A percentile compares a stretch with the other conserved stretches of the same genome.
These are phyloP conservation scores for Linnemannia zychae DNA, from an alignment of 192 early-diverging fungal genomes.

Conservation along the genomic window DNA sequence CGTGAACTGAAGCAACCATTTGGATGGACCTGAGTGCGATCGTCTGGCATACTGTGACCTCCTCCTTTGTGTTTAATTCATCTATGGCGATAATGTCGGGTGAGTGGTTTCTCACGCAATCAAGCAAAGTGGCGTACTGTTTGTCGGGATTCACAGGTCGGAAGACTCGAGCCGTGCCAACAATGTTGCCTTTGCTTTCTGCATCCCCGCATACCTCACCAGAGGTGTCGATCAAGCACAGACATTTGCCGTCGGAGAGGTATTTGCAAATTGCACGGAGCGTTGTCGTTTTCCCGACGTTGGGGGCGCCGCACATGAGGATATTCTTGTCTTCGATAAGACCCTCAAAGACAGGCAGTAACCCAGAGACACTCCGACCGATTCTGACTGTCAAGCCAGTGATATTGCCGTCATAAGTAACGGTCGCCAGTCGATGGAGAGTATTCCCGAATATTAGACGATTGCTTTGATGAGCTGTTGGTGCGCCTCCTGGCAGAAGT, in stretches of 20 bases:
- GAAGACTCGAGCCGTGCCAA: slow-evolving; percentile 21
- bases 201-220: slow-evolving; percentile 28
- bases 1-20: slow-evolving; percentile 23
- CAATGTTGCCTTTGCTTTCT: slow-evolving; percentile 7
- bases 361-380: slow-evolving; percentile 19
- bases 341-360: slow-evolving; percentile 18
- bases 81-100: slow-evolving; percentile 27
- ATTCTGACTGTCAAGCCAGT: slow-evolving; percentile 12
- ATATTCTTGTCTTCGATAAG: slow-evolving; percentile 18
- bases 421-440: slow-evolving; percentile 21
- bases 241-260: slow-evolving; percentile 16
- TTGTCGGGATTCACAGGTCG: slow-evolving; percentile 4
- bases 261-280: slow-evolving; percentile 31
- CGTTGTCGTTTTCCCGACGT: slow-evolving; percentile 18
- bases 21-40: slow-evolving; percentile 27
- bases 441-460: slow-evolving; percentile 26
- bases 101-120: slow-evolving; percentile 25
- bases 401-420: slow-evolving; percentile 26
- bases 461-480: slow-evolving; percentile 18
- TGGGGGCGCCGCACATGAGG: slow-evolving; percentile 22
- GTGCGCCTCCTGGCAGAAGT: slow-evolving; percentile 10
- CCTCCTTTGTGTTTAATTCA: slow-evolving; percentile 15
- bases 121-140: slow-evolving; percentile 13
- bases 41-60: slow-evolving; percentile 24
- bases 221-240: slow-evolving; percentile 26